Base-by-base conservation (phyloP, 2,329 filamentous ascomycete genomes). In the Pseudocercospora cruenta region DNA sequence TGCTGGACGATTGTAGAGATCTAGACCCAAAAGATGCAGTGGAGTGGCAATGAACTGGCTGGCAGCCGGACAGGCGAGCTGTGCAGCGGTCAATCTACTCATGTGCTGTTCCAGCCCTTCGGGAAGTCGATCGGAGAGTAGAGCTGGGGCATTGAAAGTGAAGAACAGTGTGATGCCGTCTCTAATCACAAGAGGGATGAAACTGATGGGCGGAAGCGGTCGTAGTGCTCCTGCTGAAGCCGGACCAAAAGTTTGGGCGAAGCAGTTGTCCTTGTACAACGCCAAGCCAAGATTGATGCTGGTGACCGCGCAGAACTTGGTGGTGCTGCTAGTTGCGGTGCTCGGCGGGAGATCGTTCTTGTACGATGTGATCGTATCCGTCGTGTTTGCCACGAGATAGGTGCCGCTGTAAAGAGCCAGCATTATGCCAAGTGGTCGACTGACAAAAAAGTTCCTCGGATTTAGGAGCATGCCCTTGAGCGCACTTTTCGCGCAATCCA, bases 121-220 rank as follows among this genome's bases (percentile, higher is more conserved):
- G 10, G 69, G 69, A 3, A 72, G 33, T 16, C 22, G 28, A 16
- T 68, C 65, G 12, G 69, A 68, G 6, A 72, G 54, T 16, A 62
- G 36, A 14, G 63, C 33, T 3, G 71, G 71, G 4, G 70, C 6
- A 51, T 71, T 69, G 49, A 72, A 72, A 2, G 68, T 69, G 16
- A 70, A 70, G 43, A 66, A 69, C 2, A 72, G 61, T 16, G 71
- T 71, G 31, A 72, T 65, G 12, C 67, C 64, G 57, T 71, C 71
- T 47, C 71, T 63, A 14, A 69, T 53, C 16, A 72, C 39, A 49
- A 71, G 70, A 1, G 70, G 70, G 3, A 65, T 62, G 28, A 67
- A 71, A 51, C 68, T 69, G 22, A 66, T 59, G 4, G 55, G 59
- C n/a, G 71, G 71, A 21, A 72, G 58, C 2, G 68, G 45, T 10